Evolutionary conservation across 139 green algal genomes (phyloP).

Genomic region (Edaphochlamys debaryana): DNA sequence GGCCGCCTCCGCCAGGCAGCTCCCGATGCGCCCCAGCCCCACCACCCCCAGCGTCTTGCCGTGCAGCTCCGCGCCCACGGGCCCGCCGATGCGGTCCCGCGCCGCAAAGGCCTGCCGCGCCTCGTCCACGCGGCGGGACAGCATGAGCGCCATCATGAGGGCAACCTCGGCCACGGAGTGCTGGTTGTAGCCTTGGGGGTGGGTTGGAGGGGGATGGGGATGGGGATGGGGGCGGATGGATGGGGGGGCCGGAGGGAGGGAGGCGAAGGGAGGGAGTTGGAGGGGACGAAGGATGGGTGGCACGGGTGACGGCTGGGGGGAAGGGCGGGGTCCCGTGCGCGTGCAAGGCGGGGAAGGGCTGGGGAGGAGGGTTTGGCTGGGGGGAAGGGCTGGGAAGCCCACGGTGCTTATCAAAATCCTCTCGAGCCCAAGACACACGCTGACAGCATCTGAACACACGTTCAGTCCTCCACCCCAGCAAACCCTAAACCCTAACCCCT

Average conservation of each 20-base stretch:
- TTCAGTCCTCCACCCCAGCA: no score
- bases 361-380: no score
- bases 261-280: no score
- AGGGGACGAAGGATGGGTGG: not conserved
- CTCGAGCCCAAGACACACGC: no score
- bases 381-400: no score
- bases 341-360: no score
- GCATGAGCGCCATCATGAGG: conserved; percentile 70
- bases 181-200: conserved; percentile 46
- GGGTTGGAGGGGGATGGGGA: no score
- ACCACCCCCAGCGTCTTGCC: conserved; percentile 68
- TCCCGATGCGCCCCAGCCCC: conserved; percentile 61
- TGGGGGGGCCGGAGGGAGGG: no score
- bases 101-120: conserved; percentile 42
- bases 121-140: conserved; percentile 52
- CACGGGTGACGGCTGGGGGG: not conserved
- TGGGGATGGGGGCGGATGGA: no score
- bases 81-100: conserved; percentile 47
- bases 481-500: no score
- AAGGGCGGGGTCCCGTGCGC: not conserved
- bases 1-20: conserved; percentile 42
- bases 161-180: conserved; percentile 53
- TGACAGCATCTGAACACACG: no score
- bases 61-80: conserved; percentile 52
- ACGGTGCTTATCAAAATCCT: no score